phyloP scores from a whole-genome alignment of 495 filamentous ascomycete species.

The Podospora fimiseda region DNA sequence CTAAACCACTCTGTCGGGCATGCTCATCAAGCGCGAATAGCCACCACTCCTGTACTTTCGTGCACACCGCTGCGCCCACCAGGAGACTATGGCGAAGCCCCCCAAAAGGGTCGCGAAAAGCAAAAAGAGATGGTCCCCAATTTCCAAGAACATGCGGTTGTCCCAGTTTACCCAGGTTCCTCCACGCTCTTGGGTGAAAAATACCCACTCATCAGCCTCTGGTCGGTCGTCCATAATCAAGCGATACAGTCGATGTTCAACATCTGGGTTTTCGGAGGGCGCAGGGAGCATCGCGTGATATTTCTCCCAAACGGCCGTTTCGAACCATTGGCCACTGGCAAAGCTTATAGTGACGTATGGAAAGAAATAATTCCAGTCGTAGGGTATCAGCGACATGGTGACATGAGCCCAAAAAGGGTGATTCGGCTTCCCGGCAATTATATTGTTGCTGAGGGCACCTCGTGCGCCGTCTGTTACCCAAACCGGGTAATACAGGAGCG shows the following conservation, averaged over 20 bases:
- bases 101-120: slow-evolving; percentile 31
- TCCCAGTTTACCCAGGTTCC: slow-evolving; percentile 44
- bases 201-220: slow-evolving; percentile 34
- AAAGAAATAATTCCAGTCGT: slow-evolving; percentile 69
- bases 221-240: slow-evolving; percentile 40
- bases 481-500: slow-evolving; percentile 70
- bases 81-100: slow-evolving; percentile 1
- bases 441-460: slow-evolving; percentile 85
- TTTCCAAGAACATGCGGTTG: slow-evolving; percentile 22
- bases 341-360: slow-evolving; percentile 91
- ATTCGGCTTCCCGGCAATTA: slow-evolving; percentile 71
- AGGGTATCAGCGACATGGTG: slow-evolving; percentile 62
- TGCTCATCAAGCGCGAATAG: background rate
- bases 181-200: slow-evolving; percentile 37
- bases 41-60: slow-evolving; percentile 7
- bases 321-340: slow-evolving; percentile 75
- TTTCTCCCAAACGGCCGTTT: slow-evolving; percentile 78
- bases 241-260: slow-evolving; percentile 24
- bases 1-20: background rate
- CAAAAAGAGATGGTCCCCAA: slow-evolving; percentile 32
- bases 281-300: slow-evolving; percentile 38
- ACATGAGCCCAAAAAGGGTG: slow-evolving; percentile 77
- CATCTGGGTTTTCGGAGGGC: slow-evolving; percentile 2
- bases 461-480: slow-evolving; percentile 77
- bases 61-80: slow-evolving; percentile 7